Conservation (phyloP, 2,329 filamentous ascomycete species). For the Hysterium pulicare region DNA sequence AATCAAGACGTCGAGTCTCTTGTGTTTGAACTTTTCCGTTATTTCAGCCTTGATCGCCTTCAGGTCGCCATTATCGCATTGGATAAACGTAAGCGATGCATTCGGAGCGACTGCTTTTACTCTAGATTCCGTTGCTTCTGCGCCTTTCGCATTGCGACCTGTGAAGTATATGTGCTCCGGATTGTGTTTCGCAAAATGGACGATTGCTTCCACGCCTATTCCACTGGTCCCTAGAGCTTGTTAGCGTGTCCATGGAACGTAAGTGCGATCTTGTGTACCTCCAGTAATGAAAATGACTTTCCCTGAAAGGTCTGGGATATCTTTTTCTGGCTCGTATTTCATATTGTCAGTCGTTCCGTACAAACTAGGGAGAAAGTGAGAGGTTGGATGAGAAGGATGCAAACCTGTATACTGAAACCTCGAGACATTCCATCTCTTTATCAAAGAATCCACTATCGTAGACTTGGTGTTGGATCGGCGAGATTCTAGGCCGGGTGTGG, state of each 20-base stretch:
- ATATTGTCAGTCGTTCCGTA: too few relatives aligned
- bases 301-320: slow-evolving; percentile 40
- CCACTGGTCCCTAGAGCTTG: slow-evolving; percentile 32
- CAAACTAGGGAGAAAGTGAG: too few relatives aligned
- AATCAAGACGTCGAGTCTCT: slow-evolving; percentile 37
- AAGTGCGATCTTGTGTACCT: slow-evolving; percentile 16
- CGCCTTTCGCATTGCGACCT: slow-evolving; percentile 30
- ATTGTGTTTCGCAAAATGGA: slow-evolving; percentile 35
- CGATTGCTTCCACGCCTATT: slow-evolving; percentile 36
- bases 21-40: slow-evolving; percentile 20
- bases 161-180: slow-evolving; percentile 39
- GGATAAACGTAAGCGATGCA: slow-evolving; percentile 21
- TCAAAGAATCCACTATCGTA: too few relatives aligned
- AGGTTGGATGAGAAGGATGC: too few relatives aligned
- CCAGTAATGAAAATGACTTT: slow-evolving; percentile 44
- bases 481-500: too few relatives aligned
- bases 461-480: too few relatives aligned
- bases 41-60: slow-evolving; percentile 15
- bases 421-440: too few relatives aligned
- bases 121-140: slow-evolving; percentile 25
- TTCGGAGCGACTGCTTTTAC: slow-evolving; percentile 22
- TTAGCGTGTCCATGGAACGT: not conserved
- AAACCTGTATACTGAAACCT: too few relatives aligned
- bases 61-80: slow-evolving; percentile 29
- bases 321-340: slow-evolving; percentile 28